These are phyloP conservation scores for Terfezia boudieri DNA, from an alignment of 495 filamentous ascomycete species.

Conservation along the genomic window DNA sequence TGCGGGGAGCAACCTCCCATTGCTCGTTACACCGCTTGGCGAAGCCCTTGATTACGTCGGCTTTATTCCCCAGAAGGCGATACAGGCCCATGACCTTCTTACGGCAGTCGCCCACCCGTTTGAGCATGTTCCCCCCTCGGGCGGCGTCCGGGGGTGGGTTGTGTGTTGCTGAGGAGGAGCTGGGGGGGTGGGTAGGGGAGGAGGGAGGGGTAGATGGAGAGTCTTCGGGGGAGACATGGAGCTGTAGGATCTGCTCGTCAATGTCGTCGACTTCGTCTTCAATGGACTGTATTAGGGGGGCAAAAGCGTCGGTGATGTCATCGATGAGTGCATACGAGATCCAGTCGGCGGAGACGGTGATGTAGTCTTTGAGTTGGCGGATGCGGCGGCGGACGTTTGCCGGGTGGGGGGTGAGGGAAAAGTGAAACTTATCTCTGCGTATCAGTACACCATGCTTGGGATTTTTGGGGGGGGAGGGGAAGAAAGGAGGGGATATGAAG, in stretches of 20 bases:
- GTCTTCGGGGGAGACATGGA: slow-evolving; percentile 12
- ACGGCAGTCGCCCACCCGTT: slow-evolving; percentile 67
- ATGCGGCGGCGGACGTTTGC: slow-evolving; percentile 79
- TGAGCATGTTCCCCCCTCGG: slow-evolving; percentile 37
- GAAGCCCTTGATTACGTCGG: slow-evolving; percentile 90
- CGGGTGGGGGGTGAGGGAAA: slow-evolving; percentile 60
- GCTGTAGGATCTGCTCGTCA: slow-evolving; percentile 70
- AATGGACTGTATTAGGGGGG: slow-evolving; percentile 63
- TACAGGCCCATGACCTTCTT: slow-evolving; percentile 89
- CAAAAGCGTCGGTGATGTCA: slow-evolving; percentile 92
- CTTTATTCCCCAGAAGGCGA: slow-evolving; percentile 83
- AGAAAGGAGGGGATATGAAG: too few species aligned
- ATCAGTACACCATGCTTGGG: not conserved
- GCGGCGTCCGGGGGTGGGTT: slow-evolving; percentile 6
- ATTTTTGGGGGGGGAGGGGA: not conserved
- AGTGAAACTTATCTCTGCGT: slow-evolving; percentile 21
- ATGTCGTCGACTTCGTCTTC: slow-evolving; percentile 79
- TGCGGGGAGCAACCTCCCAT: slow-evolving; percentile 77
- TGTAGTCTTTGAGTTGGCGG: slow-evolving; percentile 76
- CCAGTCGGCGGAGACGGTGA: slow-evolving; percentile 85
- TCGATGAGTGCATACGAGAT: slow-evolving; percentile 98
- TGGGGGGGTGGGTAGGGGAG: not conserved
- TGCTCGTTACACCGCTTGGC: slow-evolving; percentile 96
- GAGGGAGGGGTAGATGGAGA: slow-evolving; percentile 2
- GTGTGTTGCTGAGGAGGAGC: not conserved